Conservation (phyloP, 352 stramenopile genomes). For the Peronospora farinosa region DNA sequence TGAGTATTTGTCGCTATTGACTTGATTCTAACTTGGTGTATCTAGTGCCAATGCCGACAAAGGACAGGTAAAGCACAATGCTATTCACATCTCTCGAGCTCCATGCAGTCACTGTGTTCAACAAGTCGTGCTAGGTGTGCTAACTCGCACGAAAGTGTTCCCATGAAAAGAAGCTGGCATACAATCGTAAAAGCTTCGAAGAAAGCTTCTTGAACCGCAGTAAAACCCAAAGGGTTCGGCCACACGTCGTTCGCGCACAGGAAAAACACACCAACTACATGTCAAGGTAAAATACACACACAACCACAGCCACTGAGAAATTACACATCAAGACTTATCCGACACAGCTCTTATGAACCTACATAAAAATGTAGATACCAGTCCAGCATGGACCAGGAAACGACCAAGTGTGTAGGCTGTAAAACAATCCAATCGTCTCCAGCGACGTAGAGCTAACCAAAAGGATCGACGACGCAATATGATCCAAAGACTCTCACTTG, state of each 20-base stretch:
- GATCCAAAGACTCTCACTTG: constrained; percentile 4
- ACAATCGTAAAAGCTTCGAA: constrained; percentile 80
- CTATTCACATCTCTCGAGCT: constrained; percentile 55
- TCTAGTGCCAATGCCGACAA: neutral
- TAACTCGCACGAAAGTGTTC: constrained; percentile 72
- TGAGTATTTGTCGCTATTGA: too few relatives aligned
- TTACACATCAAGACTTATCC: neutral
- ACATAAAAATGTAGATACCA: constrained; percentile 66
- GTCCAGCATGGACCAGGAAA: constrained; percentile 39
- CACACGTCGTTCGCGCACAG: constrained; percentile 76
- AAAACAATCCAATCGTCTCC: constrained; percentile 43
- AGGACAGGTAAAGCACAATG: neutral
- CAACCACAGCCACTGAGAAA: constrained; percentile 1
- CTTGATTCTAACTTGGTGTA: too few relatives aligned
- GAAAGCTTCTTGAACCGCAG: constrained; percentile 72
- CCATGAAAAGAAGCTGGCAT: constrained; percentile 86
- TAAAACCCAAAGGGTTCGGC: constrained; percentile 75
- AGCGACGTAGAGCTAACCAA: constrained; percentile 39
- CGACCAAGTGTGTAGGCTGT: constrained; percentile 47
- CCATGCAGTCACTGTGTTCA: constrained; percentile 54
- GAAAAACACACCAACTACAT: constrained; percentile 65
- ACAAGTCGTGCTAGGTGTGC: constrained; percentile 50
- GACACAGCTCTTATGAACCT: constrained; percentile 16
- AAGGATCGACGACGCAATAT: constrained; percentile 21
- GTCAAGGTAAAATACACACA: constrained; percentile 4